Conservation (phyloP, 495 filamentous ascomycete species). For the Astrothelium subdiscretum region DNA sequence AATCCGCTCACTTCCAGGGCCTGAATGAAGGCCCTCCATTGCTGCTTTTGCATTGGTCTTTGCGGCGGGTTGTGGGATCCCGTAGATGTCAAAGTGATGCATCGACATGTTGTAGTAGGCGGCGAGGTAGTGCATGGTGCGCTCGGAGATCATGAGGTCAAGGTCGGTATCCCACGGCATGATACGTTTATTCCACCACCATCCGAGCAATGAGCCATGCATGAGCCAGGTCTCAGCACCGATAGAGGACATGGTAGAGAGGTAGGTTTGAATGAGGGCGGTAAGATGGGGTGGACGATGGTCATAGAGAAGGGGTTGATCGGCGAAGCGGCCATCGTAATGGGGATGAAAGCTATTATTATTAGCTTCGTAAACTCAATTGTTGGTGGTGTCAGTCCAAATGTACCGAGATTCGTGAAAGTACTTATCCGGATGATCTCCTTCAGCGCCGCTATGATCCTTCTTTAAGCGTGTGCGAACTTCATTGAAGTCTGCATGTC, state of each 20-base stretch:
- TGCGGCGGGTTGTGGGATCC: constrained; percentile 16
- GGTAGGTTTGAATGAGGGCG: constrained; percentile 43
- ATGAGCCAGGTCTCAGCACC: constrained; percentile 53
- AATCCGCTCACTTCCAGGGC: constrained; percentile 10
- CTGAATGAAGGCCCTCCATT: background rate
- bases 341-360: constrained; percentile 23
- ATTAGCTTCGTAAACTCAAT: background rate
- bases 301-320: constrained; percentile 9
- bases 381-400: background rate
- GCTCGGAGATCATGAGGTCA: constrained; percentile 47
- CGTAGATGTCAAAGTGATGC: constrained; percentile 39
- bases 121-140: constrained; percentile 45
- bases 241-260: constrained; percentile 43
- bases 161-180: constrained; percentile 55
- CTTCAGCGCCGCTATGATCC: constrained; percentile 13
- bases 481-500: constrained; percentile 10
- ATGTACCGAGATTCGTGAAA: constrained; percentile 23
- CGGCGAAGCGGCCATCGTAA: constrained; percentile 29
- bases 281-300: constrained; percentile 31
- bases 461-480: constrained; percentile 7
- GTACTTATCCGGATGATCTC: constrained; percentile 19
- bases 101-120: constrained; percentile 53
- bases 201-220: constrained; percentile 48
- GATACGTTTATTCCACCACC: constrained; percentile 55
- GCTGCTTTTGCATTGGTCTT: background rate